Evolutionary conservation across 139 green algal species (phyloP).

Genomic region (Coccomyxa sp.): DNA sequence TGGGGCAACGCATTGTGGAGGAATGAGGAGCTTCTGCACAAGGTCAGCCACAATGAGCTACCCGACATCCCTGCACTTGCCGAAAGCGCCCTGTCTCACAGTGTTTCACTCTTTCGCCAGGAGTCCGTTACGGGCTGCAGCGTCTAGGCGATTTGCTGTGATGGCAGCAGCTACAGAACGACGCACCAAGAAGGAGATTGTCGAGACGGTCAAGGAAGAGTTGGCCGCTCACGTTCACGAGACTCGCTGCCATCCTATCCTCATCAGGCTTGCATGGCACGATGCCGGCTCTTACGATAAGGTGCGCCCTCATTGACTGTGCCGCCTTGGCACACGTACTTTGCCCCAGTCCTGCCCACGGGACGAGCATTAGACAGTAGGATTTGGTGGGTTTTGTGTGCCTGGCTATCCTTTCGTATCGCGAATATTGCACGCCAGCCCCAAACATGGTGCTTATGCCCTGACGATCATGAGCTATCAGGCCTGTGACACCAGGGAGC

Average conservation of each 20-base stretch:
- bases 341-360: neutral
- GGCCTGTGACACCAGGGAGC: too few species aligned
- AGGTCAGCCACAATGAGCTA: too few species aligned
- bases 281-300: conserved; percentile 65
- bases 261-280: conserved; percentile 50
- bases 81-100: too few species aligned
- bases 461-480: neutral
- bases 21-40: too few species aligned
- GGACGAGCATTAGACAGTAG: neutral
- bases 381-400: neutral
- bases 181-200: conserved; percentile 15
- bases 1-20: too few species aligned
- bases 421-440: neutral
- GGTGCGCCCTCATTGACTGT: neutral
- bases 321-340: neutral
- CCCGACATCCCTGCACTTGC: too few species aligned
- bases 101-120: too few species aligned
- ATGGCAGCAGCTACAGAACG: neutral
- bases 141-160: neutral
- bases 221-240: neutral
- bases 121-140: too few species aligned
- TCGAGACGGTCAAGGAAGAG: conserved; percentile 2
- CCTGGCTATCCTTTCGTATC: neutral
- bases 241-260: neutral
- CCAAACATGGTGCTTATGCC: neutral